Evolutionary conservation across 2,329 filamentous ascomycete species (phyloP).

Genomic region (Teratosphaeria gauchensis): DNA sequence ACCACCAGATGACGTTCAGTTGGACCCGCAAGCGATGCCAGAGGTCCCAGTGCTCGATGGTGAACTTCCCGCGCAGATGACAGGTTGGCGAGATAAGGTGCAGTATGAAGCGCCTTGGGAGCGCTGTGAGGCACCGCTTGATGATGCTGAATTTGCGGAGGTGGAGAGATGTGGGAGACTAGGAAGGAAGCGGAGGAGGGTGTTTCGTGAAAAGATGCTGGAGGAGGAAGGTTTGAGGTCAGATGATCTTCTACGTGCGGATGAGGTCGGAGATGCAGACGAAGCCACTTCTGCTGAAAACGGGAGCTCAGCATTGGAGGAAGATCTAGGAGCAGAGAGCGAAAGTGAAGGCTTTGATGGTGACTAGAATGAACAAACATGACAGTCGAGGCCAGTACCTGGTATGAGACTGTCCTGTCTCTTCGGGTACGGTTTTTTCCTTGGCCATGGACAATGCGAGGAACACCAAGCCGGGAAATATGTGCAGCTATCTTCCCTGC

Average conservation of each 20-base stretch:
- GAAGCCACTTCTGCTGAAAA: background rate
- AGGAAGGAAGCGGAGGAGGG: constrained; percentile 6
- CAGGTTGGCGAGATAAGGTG: constrained; percentile 39
- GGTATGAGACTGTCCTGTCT: background rate
- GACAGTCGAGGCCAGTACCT: too few relatives aligned
- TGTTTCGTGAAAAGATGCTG: background rate
- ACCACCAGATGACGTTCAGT: constrained; percentile 8
- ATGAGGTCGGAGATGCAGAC: background rate
- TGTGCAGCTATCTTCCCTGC: too few relatives aligned
- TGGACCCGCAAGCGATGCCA: constrained; percentile 5
- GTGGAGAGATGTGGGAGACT: constrained; percentile 7
- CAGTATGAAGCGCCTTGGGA: constrained; percentile 45
- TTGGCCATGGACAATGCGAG: too few relatives aligned
- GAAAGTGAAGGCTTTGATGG: background rate
- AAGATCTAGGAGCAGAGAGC: background rate
- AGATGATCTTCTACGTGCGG: background rate
- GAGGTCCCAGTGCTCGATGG: background rate
- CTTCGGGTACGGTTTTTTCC: background rate
- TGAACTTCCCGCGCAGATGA: constrained; percentile 21
- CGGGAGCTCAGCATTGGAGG: background rate
- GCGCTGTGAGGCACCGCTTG: constrained; percentile 3
- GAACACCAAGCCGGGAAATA: too few relatives aligned
- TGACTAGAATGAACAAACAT: background rate
- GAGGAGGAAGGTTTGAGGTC: background rate
- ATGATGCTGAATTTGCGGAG: constrained; percentile 6